A percentile compares a stretch with the other conserved stretches of the same genome.
Conservation (phyloP, 202 grass and related monocot species). For the Elaeis oleifera region DNA sequence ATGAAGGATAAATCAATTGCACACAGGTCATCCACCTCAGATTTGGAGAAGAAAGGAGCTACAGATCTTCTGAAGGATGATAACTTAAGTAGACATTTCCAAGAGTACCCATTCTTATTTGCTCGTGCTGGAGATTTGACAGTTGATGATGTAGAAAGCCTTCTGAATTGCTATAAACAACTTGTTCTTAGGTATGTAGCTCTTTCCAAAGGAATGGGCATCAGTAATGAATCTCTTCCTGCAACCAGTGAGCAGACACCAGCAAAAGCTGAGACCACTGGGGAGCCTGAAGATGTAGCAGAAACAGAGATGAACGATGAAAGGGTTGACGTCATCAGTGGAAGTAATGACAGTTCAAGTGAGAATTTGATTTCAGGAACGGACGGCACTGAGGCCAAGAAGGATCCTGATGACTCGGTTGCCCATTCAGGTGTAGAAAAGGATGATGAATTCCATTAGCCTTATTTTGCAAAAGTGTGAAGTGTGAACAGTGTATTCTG, state of each 20-base stretch:
- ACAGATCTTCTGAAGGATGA: constrained; percentile 64
- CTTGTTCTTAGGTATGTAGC: constrained; percentile 62
- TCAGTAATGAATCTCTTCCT: constrained; percentile 25
- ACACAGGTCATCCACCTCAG: constrained; percentile 30
- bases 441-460: constrained; percentile 21
- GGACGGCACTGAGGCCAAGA: neutral
- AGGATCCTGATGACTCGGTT: constrained; percentile 17
- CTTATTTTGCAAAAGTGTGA: neutral
- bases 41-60: constrained; percentile 82
- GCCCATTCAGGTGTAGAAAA: constrained; percentile 11
- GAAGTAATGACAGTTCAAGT: constrained; percentile 19
- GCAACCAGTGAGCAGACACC: neutral
- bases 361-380: constrained; percentile 28
- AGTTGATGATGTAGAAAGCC: constrained; percentile 75
- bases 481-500: too few relatives aligned
- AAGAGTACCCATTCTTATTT: constrained; percentile 78
- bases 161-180: constrained; percentile 88
- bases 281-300: constrained; percentile 21
- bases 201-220: constrained; percentile 66
- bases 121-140: constrained; percentile 81
- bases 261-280: neutral
- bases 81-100: constrained; percentile 54
- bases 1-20: constrained; percentile 27
- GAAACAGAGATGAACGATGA: constrained; percentile 3
- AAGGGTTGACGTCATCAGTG: constrained; percentile 25